phyloP scores from a whole-genome alignment of 345 rosid genomes.

The Camelina sativa region DNA sequence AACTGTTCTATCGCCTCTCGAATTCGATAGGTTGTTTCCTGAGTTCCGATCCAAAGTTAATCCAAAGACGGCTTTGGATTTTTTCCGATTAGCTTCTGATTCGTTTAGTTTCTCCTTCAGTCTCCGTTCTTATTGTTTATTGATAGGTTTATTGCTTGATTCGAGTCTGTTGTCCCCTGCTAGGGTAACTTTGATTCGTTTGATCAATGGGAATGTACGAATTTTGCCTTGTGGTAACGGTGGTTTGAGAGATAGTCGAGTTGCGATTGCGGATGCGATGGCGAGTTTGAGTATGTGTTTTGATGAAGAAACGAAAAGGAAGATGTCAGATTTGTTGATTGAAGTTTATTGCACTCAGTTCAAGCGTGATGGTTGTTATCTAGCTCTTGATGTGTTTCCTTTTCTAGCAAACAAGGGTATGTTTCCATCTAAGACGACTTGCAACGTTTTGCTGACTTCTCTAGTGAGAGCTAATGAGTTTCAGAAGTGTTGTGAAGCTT shows the following conservation, averaged over 20 bases:
- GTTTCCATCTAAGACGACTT: constrained; percentile 68
- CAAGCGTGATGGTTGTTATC: constrained; percentile 53
- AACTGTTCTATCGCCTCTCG: constrained; percentile 54
- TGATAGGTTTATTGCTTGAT: constrained; percentile 60
- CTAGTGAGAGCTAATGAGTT: constrained; percentile 65
- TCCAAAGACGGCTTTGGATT: constrained; percentile 61
- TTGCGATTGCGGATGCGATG: constrained; percentile 57
- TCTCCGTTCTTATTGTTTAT: constrained; percentile 65
- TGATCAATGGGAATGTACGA: constrained; percentile 63
- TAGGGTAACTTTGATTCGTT: constrained; percentile 61
- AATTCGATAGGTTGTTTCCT: constrained; percentile 58
- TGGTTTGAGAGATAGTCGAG: constrained; percentile 29
- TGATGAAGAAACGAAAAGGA: constrained; percentile 40
- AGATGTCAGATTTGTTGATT: constrained; percentile 58
- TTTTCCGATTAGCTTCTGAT: constrained; percentile 65
- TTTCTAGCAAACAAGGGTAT: constrained; percentile 54
- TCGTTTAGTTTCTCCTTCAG: constrained; percentile 65
- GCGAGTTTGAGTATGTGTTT: constrained; percentile 49
- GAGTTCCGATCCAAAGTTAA: constrained; percentile 55
- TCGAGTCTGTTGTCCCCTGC: constrained; percentile 57
- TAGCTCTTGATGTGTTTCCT: constrained; percentile 58
- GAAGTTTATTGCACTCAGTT: constrained; percentile 69
- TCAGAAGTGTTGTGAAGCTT: constrained; percentile 55
- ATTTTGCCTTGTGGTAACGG: constrained; percentile 34
- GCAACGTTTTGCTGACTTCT: constrained; percentile 63